Evolutionary conservation across 768 basidiomycete genomes (phyloP).

Genomic region (Austroboletus festivus): DNA sequence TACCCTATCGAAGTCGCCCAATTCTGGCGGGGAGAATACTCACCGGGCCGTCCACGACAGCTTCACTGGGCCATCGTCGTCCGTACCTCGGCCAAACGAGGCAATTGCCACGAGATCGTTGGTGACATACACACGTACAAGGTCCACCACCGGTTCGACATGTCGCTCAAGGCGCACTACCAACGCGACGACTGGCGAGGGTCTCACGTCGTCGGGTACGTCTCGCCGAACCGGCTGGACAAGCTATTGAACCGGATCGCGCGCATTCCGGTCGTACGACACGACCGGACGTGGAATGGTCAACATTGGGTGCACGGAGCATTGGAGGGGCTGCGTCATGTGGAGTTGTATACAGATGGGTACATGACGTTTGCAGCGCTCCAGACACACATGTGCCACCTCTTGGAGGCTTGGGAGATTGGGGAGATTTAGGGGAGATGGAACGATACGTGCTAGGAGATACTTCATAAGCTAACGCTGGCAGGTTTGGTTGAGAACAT

Average conservation of each 20-base stretch:
- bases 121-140: slow-evolving; percentile 26
- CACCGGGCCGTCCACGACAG: too few relatives aligned
- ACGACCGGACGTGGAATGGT: slow-evolving; percentile 21
- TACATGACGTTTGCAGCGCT: slow-evolving; percentile 14
- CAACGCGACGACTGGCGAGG: slow-evolving; percentile 24
- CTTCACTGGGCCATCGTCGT: slow-evolving; percentile 29
- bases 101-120: slow-evolving; percentile 26
- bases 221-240: slow-evolving; percentile 14
- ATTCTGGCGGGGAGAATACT: too few relatives aligned
- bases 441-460: too few relatives aligned
- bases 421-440: slow-evolving; percentile 18
- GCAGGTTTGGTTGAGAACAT: too few relatives aligned
- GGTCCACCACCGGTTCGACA: slow-evolving; percentile 13
- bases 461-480: too few relatives aligned
- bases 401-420: slow-evolving; percentile 31
- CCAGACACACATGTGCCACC: slow-evolving; percentile 27
- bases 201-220: slow-evolving; percentile 22
- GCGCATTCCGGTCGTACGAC: slow-evolving; percentile 15
- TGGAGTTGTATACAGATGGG: slow-evolving; percentile 13
- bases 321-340: slow-evolving; percentile 10
- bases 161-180: slow-evolving; percentile 5
- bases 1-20: background rate
- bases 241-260: slow-evolving; percentile 17
- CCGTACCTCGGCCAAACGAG: slow-evolving; percentile 15
- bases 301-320: slow-evolving; percentile 30